Evolutionary conservation across 495 filamentous ascomycete species (phyloP).

Genomic region (Penicillium turbatum): DNA sequence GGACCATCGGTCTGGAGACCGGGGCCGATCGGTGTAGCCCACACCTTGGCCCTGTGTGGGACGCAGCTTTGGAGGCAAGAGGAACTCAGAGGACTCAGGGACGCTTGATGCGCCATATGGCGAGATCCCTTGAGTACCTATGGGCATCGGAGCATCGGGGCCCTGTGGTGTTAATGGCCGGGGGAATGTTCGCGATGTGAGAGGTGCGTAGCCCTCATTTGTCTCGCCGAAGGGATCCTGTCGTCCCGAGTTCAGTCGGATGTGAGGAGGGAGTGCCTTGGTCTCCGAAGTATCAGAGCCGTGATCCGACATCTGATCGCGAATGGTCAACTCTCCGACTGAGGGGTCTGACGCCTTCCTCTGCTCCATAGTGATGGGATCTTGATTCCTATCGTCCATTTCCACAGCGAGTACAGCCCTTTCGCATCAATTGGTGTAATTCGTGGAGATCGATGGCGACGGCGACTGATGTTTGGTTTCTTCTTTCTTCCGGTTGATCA

Average conservation of each 20-base stretch:
- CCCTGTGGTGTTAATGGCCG: slow-evolving; percentile 23
- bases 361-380: background rate
- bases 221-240: slow-evolving; percentile 46
- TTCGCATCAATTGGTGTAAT: background rate
- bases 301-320: slow-evolving; percentile 20
- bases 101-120: slow-evolving; percentile 29
- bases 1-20: slow-evolving; percentile 9
- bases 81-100: slow-evolving; percentile 54
- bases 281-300: slow-evolving; percentile 9
- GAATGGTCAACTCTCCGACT: background rate
- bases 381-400: background rate
- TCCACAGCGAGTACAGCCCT: background rate
- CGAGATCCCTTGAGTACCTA: slow-evolving; percentile 21
- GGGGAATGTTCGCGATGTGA: slow-evolving; percentile 21
- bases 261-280: slow-evolving; percentile 47
- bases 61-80: slow-evolving; percentile 51
- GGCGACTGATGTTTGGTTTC: background rate
- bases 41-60: slow-evolving; percentile 8
- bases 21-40: background rate
- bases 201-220: slow-evolving; percentile 24
- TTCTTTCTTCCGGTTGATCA: background rate
- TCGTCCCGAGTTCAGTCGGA: slow-evolving; percentile 56
- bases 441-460: background rate
- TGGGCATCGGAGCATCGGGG: slow-evolving; percentile 3
- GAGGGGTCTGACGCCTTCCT: background rate